Conservation (phyloP, 495 filamentous ascomycete species). For the Penicilliopsis zonata region DNA sequence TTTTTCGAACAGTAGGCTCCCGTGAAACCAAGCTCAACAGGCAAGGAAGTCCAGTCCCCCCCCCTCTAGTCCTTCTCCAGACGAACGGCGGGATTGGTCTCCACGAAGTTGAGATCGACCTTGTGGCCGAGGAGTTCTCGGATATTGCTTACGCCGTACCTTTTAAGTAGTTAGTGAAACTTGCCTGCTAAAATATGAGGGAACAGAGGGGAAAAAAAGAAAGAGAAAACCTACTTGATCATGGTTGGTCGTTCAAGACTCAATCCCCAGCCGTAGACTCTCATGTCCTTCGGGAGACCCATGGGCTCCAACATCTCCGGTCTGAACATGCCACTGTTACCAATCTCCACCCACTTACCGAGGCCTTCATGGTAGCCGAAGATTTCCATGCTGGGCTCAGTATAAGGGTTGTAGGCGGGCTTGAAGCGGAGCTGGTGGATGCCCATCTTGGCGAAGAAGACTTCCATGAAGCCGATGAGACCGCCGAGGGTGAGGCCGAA, state of each 20-base stretch:
- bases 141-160: slow-evolving; percentile 72
- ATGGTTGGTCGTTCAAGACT: slow-evolving; percentile 91
- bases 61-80: slow-evolving; percentile 64
- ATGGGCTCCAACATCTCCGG: slow-evolving; percentile 91
- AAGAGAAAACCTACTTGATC: slow-evolving; percentile 59
- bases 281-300: slow-evolving; percentile 77
- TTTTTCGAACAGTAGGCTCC: too few relatives aligned
- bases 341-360: slow-evolving; percentile 89
- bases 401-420: slow-evolving; percentile 97
- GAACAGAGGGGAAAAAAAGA: background rate
- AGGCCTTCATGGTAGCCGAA: slow-evolving; percentile 87
- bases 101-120: slow-evolving; percentile 69
- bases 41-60: too few relatives aligned
- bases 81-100: slow-evolving; percentile 71
- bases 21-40: too few relatives aligned
- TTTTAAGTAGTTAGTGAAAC: slow-evolving; percentile 7
- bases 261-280: slow-evolving; percentile 85
- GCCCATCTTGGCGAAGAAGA: slow-evolving; percentile 95
- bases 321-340: slow-evolving; percentile 96
- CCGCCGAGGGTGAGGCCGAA: slow-evolving; percentile 84
- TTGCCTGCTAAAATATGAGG: too few relatives aligned
- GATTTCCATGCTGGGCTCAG: slow-evolving; percentile 96
- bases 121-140: slow-evolving; percentile 78
- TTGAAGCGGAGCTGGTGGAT: slow-evolving; percentile 83
- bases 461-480: slow-evolving; percentile 90